Conservation (phyloP, 345 rosid species). For the Gynandropsis gynandra region DNA sequence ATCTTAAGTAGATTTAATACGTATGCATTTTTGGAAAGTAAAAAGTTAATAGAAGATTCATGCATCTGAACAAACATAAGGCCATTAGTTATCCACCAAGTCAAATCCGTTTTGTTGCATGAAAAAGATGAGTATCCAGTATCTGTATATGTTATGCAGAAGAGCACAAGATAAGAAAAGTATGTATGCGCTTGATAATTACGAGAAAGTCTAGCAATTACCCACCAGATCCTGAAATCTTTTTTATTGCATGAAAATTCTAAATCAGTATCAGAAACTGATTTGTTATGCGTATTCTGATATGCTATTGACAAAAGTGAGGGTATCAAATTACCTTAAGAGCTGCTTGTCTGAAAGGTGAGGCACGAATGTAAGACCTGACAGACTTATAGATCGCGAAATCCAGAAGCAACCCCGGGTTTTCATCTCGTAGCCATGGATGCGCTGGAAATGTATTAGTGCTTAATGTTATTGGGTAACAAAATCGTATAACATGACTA, state of each 20-base stretch:
- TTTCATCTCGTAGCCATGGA: slow-evolving; percentile 76
- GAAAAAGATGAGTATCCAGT: neutral
- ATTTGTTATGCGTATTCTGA: neutral
- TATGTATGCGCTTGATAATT: slow-evolving; percentile 1
- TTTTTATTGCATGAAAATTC: no score
- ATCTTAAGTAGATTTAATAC: no score
- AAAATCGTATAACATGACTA: slow-evolving; percentile 12
- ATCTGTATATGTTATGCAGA: slow-evolving; percentile 5
- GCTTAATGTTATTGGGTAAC: slow-evolving; percentile 8
- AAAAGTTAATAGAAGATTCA: no score
- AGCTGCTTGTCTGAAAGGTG: slow-evolving; percentile 78
- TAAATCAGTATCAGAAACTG: no score
- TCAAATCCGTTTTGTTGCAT: slow-evolving; percentile 2
- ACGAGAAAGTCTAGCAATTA: no score
- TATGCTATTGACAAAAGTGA: neutral
- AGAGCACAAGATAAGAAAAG: neutral
- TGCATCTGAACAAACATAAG: no score
- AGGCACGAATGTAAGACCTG: slow-evolving; percentile 59
- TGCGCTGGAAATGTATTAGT: slow-evolving; percentile 53
- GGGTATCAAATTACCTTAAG: slow-evolving; percentile 50
- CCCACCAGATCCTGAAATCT: no score
- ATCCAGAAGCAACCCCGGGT: slow-evolving; percentile 57
- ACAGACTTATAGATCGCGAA: slow-evolving; percentile 71
- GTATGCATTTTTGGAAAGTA: no score
- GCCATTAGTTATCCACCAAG: neutral